These are phyloP conservation scores for Filobasidium wieringae DNA, from an alignment of 768 basidiomycete genomes.

Conservation along the genomic window DNA sequence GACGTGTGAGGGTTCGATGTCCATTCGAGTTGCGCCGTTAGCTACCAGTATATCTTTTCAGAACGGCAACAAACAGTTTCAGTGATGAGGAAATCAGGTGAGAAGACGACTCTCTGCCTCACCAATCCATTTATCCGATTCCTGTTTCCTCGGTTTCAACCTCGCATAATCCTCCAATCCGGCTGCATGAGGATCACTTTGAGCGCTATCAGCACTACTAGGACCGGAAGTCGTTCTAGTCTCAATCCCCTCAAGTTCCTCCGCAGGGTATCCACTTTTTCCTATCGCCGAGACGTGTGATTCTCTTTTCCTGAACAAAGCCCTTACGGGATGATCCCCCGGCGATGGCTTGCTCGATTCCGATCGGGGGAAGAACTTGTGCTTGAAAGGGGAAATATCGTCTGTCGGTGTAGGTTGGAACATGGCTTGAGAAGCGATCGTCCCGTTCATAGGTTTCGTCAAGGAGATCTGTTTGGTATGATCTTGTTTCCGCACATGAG, in stretches of 20 bases:
- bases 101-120: slow-evolving; percentile 1
- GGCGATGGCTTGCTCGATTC: neutral
- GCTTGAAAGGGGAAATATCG: neutral
- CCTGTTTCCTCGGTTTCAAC: neutral
- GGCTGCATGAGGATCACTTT: no score
- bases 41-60: slow-evolving; percentile 28
- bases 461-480: slow-evolving; percentile 28
- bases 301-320: neutral
- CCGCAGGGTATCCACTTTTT: no score
- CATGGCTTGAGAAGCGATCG: neutral
- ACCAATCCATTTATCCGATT: slow-evolving; percentile 37
- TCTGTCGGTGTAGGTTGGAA: neutral
- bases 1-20: slow-evolving; percentile 19
- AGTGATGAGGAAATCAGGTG: neutral
- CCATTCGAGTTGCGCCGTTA: slow-evolving; percentile 32
- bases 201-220: slow-evolving; percentile 4
- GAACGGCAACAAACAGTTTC: neutral
- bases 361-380: neutral
- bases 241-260: neutral
- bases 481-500: slow-evolving; percentile 9
- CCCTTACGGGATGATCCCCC: neutral
- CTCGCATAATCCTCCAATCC: neutral
- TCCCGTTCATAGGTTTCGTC: slow-evolving; percentile 4
- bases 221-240: slow-evolving; percentile 5
- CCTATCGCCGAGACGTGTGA: no score